Conservation (phyloP, 129 eudicot genomes). For the Erigeron canadensis region DNA sequence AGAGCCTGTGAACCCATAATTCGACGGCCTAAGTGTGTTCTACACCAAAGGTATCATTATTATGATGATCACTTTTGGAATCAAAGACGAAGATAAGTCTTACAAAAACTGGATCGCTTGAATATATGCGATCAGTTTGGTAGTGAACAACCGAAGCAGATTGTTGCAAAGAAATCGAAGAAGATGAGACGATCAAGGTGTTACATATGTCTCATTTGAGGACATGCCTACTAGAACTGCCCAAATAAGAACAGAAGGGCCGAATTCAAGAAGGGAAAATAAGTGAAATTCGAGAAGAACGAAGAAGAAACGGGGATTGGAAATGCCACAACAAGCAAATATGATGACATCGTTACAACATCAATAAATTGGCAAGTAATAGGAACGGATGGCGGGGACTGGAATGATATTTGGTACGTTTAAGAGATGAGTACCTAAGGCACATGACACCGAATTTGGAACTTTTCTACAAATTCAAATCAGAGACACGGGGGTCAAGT, state of each 20-base stretch:
- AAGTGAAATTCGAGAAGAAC: neutral
- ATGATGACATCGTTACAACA: neutral
- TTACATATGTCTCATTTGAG: neutral
- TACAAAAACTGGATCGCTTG: neutral
- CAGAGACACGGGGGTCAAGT: neutral
- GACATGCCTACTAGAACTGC: neutral
- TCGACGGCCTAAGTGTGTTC: no score
- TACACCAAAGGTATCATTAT: neutral
- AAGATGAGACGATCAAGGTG: neutral
- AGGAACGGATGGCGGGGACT: neutral
- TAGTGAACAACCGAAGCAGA: neutral
- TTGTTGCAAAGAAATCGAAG: neutral
- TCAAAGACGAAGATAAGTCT: neutral
- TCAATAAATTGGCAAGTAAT: neutral
- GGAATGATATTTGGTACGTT: neutral
- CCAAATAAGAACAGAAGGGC: neutral
- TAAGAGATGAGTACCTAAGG: neutral
- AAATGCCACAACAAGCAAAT: neutral
- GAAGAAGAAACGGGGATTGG: neutral
- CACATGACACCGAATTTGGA: neutral
- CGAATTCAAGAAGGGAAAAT: constrained; percentile 2
- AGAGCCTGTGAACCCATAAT: no score
- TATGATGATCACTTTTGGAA: neutral
- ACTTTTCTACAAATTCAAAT: neutral
- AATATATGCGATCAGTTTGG: neutral